Conservation (phyloP, 148 eudicot genomes). For the Rhododendron molle region DNA sequence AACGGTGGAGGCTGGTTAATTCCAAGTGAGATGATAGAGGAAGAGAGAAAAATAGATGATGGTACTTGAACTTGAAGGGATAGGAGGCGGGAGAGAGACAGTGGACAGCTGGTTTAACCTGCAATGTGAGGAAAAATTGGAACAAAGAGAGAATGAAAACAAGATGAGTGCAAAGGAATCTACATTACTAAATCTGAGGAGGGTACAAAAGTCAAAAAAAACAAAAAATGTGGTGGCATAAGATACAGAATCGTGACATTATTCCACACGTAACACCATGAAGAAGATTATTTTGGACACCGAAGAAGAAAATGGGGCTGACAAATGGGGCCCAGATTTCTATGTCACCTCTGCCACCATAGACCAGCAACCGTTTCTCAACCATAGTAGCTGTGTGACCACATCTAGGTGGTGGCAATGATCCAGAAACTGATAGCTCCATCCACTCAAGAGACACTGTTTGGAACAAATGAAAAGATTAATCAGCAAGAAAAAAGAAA, state of each 20-base stretch:
- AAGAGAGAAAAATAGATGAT: neutral
- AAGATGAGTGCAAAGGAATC: neutral
- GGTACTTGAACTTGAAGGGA: neutral
- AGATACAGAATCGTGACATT: neutral
- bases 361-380: slow-evolving; percentile 88
- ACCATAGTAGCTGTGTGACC: slow-evolving; percentile 98
- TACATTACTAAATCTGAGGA: too few species aligned
- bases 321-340: neutral
- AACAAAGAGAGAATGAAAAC: neutral
- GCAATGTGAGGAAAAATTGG: neutral
- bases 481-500: slow-evolving; percentile 8
- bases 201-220: neutral
- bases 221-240: neutral
- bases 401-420: slow-evolving; percentile 91
- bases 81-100: neutral
- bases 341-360: slow-evolving; percentile 86
- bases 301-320: neutral
- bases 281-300: slow-evolving; percentile 5
- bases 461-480: slow-evolving; percentile 11
- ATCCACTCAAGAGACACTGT: slow-evolving; percentile 96
- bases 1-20: neutral
- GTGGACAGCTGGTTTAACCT: neutral
- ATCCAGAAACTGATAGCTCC: slow-evolving; percentile 78
- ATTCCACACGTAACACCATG: neutral
- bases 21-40: neutral